A percentile compares a stretch with the other conserved stretches of the same genome.
phyloP scores from a whole-genome alignment of 2,329 filamentous ascomycete genomes.

The Herpomyces periplanetae region DNA sequence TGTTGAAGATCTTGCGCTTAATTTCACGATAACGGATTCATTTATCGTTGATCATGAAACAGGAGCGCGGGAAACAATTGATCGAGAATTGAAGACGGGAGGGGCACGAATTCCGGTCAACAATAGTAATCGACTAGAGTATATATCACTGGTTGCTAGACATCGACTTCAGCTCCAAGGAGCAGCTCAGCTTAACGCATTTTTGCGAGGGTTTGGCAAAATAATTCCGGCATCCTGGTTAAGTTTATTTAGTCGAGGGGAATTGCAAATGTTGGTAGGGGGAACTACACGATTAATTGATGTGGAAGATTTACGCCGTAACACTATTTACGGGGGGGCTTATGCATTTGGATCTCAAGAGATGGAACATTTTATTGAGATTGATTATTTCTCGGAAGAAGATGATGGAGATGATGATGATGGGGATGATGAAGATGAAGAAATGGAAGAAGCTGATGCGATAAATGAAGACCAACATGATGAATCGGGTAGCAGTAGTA shows the following conservation, averaged over 20 bases:
- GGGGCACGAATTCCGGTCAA: conserved; percentile 43
- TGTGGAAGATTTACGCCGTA: conserved; percentile 38
- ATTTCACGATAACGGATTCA: conserved; percentile 54
- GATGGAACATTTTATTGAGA: no score
- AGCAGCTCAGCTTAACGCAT: conserved; percentile 40
- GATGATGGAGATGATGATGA: no score
- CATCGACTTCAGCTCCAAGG: conserved; percentile 54
- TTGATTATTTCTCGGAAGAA: no score
- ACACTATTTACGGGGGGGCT: conserved; percentile 55
- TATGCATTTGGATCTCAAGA: conserved; percentile 68
- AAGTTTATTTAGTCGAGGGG: conserved; percentile 89
- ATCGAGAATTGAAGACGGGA: conserved; percentile 30
- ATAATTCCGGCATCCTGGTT: conserved; percentile 82
- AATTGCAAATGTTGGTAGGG: conserved; percentile 67
- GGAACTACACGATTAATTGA: conserved; percentile 58
- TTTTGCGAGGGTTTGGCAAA: conserved; percentile 41
- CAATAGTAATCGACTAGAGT: conserved; percentile 67
- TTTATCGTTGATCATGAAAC: conserved; percentile 10
- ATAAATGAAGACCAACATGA: no score
- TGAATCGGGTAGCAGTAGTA: no score
- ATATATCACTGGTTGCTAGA: conserved; percentile 60
- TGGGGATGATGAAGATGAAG: no score
- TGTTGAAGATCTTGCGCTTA: conserved; percentile 31
- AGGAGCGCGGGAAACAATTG: conserved; percentile 17
- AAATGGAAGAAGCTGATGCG: no score